Base-by-base conservation (phyloP, 352 stramenopile genomes). In the Phytophthora sp. region DNA sequence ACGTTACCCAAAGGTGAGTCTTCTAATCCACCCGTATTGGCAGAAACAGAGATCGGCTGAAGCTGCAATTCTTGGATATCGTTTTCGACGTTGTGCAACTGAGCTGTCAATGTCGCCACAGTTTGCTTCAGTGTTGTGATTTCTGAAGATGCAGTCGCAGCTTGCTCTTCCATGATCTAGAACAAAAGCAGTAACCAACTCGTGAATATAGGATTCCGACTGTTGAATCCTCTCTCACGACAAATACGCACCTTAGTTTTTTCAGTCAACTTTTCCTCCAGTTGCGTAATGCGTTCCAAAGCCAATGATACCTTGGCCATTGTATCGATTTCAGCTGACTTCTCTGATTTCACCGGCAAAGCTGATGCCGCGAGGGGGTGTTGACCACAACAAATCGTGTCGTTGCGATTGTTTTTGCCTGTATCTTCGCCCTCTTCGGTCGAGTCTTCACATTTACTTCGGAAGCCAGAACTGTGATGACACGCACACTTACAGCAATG, bases 401-500 rank as follows among this genome's bases (percentile, higher is more conserved):
- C 18, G 18, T 35, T 45, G 12, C 30, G n/a, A 12, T 55, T 54
- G 18, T 42, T 24, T 26, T 49, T 41, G 26, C 23, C 15, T 47
- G 38, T 8, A 35, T 60, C 56, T 27, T 59, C 52, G 4, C 15
- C 15, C 26, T 68, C 52, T 23, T 63, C 20, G 18, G 23, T 16
- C 5, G 15, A 38, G 4, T 69, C 56, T 2, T 42, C 44, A 38
- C 29, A 15, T 20, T 64, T 55, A 15, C 7, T 49, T 49, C 33
- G 47, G 35, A 50, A 7, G 35, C 44, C 57, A 49, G 47, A 26
- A 24, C 30, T 49, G 21, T 53, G 58, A 50, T 86, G 72, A 24
- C 79, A 89, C 15, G 41, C 52, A 57, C 78, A 88, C n/a, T 66
- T 64, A 29, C 80, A 87, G 23, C 78, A 86, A 21, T 77, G 54